Conservation (phyloP, 2,329 filamentous ascomycete species). For the Aureobasidium sp. region DNA sequence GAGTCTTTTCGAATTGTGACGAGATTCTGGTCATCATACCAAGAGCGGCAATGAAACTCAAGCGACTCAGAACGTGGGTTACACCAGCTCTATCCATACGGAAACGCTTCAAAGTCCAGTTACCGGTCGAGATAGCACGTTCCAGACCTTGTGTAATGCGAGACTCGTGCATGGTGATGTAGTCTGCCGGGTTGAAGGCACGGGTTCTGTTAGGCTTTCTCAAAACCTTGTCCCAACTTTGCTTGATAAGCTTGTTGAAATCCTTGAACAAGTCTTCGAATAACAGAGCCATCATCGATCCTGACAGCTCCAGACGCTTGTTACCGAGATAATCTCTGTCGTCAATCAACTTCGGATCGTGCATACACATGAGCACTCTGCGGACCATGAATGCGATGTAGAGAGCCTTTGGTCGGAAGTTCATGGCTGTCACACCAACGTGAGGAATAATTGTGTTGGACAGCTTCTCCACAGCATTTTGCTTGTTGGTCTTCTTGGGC, state of each 20-base stretch:
- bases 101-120: slow-evolving; percentile 97
- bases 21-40: slow-evolving; percentile 99
- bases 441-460: slow-evolving; percentile 92
- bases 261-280: slow-evolving; percentile 99
- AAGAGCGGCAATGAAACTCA: slow-evolving; percentile 93
- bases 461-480: slow-evolving; percentile 87
- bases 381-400: slow-evolving; percentile 97
- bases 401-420: slow-evolving; percentile 94
- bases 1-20: slow-evolving; percentile 97
- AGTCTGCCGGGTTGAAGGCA: slow-evolving; percentile 77
- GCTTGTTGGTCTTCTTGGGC: slow-evolving; percentile 67
- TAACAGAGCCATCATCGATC: slow-evolving; percentile 83
- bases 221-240: slow-evolving; percentile 89
- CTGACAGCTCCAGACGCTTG: slow-evolving; percentile 89
- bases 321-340: slow-evolving; percentile 98
- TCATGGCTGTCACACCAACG: slow-evolving; percentile 81
- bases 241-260: slow-evolving; percentile 81
- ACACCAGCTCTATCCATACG: slow-evolving; percentile 97
- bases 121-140: slow-evolving; percentile 91
- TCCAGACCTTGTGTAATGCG: slow-evolving; percentile 91
- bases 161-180: slow-evolving; percentile 77
- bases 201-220: slow-evolving; percentile 89
- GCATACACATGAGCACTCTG: slow-evolving; percentile 88
- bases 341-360: slow-evolving; percentile 83
- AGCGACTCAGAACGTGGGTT: slow-evolving; percentile 87